Percentiles rank a stretch among this genome's conserved stretches.
Conservation (phyloP, 495 filamentous ascomycete genomes). For the Penicillium paradoxum region DNA sequence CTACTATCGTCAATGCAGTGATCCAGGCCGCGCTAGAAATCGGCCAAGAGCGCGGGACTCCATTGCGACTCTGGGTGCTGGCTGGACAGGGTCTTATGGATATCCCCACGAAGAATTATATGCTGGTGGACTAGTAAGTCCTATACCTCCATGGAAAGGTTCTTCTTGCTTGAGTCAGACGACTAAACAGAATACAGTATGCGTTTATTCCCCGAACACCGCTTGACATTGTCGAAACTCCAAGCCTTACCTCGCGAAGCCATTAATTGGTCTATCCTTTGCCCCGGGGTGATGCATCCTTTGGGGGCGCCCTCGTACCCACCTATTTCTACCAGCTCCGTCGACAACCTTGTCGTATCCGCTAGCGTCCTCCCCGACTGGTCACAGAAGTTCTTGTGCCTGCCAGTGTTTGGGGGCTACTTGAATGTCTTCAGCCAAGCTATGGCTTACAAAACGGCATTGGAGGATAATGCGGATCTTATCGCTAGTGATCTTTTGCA, state of each 20-base stretch:
- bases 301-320: constrained; percentile 12
- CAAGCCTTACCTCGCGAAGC: constrained; percentile 13
- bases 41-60: constrained; percentile 18
- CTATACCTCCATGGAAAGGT: not conserved
- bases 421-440: constrained; percentile 17
- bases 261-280: constrained; percentile 31
- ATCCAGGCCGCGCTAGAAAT: constrained; percentile 22
- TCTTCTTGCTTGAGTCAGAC: not conserved
- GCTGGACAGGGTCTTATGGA: constrained; percentile 22
- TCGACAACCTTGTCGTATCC: constrained; percentile 17
- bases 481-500: constrained; percentile 32
- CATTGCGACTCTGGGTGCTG: constrained; percentile 31
- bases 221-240: constrained; percentile 20
- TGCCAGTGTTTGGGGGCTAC: constrained; percentile 20
- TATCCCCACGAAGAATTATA: constrained; percentile 16
- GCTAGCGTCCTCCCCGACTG: constrained; percentile 17
- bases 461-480: constrained; percentile 34
- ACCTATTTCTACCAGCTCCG: constrained; percentile 10
- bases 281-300: constrained; percentile 22
- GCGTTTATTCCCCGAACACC: constrained; percentile 24
- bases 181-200: constrained; percentile 10
- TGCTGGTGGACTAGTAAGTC: constrained; percentile 28
- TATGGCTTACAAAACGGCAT: constrained; percentile 15
- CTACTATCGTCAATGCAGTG: constrained; percentile 26
- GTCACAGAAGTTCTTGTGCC: constrained; percentile 5